Evolutionary conservation across 257 asterid species (phyloP).

Genomic region (Przewalskia tangutica): DNA sequence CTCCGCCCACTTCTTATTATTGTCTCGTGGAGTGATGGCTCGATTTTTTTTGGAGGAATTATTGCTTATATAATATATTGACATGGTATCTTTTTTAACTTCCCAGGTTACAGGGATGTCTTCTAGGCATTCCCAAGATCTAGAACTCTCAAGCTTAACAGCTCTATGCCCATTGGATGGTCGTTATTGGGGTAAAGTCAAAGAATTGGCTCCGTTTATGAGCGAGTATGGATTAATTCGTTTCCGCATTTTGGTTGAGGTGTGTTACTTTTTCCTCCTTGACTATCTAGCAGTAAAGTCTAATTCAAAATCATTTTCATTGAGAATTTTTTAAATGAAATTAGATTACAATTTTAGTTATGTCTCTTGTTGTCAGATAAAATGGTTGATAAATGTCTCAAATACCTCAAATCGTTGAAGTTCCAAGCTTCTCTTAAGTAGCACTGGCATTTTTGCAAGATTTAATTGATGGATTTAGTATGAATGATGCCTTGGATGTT

Average conservation of each 20-base stretch:
- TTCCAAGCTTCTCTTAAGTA: conserved; percentile 56
- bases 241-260: conserved; percentile 86
- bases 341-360: not conserved
- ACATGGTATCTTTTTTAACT: not conserved
- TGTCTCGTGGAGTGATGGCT: not conserved
- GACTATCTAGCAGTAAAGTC: not conserved
- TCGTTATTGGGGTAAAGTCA: conserved; percentile 81
- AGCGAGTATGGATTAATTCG: conserved; percentile 81
- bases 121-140: conserved; percentile 14
- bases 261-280: conserved; percentile 6
- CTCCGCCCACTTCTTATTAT: not conserved
- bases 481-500: conserved; percentile 32
- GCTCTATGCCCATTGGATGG: conserved; percentile 85
- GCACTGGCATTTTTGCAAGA: conserved; percentile 51
- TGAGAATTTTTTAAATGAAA: not conserved
- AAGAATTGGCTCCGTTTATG: conserved; percentile 67
- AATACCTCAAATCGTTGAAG: conserved; percentile 59
- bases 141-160: conserved; percentile 46
- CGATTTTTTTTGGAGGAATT: not conserved
- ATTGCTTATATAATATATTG: not conserved
- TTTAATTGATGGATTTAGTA: conserved; percentile 44
- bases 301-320: not conserved
- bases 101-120: conserved; percentile 27
- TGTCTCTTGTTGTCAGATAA: conserved; percentile 34
- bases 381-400: conserved; percentile 77